Conservation (phyloP, 495 filamentous ascomycete species). For the Talaromyces stipitatus region DNA sequence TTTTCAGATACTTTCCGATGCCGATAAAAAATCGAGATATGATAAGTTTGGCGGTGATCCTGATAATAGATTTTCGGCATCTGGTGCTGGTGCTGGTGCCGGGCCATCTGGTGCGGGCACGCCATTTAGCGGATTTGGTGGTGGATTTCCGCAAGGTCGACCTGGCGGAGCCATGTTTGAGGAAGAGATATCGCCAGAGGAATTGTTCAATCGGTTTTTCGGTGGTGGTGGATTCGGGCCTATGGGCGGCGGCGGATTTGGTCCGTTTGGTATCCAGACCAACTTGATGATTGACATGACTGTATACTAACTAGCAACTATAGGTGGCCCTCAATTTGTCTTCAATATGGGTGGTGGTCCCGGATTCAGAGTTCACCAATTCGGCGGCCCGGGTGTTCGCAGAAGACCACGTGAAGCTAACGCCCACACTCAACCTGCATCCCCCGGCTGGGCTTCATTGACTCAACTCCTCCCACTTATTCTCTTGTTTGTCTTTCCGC, state of each 20-base stretch:
- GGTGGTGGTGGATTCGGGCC: constrained; percentile 52
- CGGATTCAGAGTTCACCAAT: constrained; percentile 78
- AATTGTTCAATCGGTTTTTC: constrained; percentile 95
- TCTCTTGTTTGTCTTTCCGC: constrained; percentile 79
- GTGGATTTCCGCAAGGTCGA: constrained; percentile 44
- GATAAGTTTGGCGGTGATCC: constrained; percentile 89
- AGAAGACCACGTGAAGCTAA: constrained; percentile 63
- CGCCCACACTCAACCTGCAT: constrained; percentile 38
- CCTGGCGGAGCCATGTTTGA: constrained; percentile 55
- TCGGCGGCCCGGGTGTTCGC: constrained; percentile 61
- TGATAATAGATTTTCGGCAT: constrained; percentile 70
- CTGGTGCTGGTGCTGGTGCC: constrained; percentile 38
- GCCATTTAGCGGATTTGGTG: constrained; percentile 69
- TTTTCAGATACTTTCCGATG: constrained; percentile 87
- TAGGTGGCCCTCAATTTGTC: constrained; percentile 71
- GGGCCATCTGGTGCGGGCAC: constrained; percentile 32
- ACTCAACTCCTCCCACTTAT: constrained; percentile 75
- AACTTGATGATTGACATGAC: not conserved
- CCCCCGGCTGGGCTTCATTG: constrained; percentile 38
- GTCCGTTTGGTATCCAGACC: constrained; percentile 56
- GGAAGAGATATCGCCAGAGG: constrained; percentile 91
- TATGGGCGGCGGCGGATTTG: constrained; percentile 50
- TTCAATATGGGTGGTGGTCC: constrained; percentile 86
- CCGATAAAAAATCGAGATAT: constrained; percentile 81
- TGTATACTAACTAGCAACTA: not conserved